phyloP scores from a whole-genome alignment of 2,329 filamentous ascomycete species.

The Trichoderma endophyticum region DNA sequence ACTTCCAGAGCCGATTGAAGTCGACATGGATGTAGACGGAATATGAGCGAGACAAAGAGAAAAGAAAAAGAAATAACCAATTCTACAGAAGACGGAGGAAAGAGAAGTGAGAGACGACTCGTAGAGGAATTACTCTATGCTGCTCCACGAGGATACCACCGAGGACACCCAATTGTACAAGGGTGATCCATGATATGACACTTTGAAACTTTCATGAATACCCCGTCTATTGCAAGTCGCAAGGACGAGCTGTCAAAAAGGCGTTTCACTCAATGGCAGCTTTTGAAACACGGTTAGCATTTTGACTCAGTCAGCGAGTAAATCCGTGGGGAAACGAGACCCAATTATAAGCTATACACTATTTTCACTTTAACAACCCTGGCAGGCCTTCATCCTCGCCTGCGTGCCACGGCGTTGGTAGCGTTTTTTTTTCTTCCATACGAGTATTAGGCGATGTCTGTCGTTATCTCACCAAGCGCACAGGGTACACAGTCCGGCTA shows the following conservation, averaged over 20 bases:
- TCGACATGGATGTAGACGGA: slow-evolving; percentile 36
- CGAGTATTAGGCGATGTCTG: neutral
- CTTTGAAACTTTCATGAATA: neutral
- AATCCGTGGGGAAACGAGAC: neutral
- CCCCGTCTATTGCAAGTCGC: neutral
- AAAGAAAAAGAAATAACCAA: neutral
- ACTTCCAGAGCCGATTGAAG: slow-evolving; percentile 42
- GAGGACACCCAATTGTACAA: neutral
- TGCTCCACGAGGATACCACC: neutral
- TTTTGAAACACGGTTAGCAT: neutral
- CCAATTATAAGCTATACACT: neutral
- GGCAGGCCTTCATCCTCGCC: neutral
- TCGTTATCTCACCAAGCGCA: neutral
- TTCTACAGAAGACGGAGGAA: neutral
- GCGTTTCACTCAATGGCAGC: neutral
- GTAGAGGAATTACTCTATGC: neutral
- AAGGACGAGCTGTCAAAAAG: neutral
- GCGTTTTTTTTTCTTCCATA: neutral
- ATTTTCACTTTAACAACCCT: neutral
- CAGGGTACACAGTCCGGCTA: neutral
- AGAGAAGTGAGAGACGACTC: neutral
- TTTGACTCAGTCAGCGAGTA: neutral
- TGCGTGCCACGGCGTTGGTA: neutral
- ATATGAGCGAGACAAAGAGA: neutral
- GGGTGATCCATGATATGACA: neutral